A percentile compares a stretch with the other conserved stretches of the same genome.
Evolutionary conservation across 2,329 filamentous ascomycete species (phyloP).

Genomic region (Aspergillus tamarii): DNA sequence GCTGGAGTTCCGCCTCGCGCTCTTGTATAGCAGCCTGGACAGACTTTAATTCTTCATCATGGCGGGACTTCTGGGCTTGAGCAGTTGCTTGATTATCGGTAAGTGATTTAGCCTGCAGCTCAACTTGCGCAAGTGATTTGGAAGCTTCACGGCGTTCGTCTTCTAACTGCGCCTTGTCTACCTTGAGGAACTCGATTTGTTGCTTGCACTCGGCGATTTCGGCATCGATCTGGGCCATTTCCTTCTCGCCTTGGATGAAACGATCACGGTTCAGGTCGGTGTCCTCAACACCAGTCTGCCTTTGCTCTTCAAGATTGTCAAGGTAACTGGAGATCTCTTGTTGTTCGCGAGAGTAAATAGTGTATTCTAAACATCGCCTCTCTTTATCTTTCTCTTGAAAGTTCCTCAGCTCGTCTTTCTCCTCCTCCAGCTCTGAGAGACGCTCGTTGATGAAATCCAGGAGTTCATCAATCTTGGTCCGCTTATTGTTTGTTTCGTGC

Average conservation of each 20-base stretch:
- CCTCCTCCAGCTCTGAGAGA: slow-evolving; percentile 86
- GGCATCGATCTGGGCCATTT: slow-evolving; percentile 74
- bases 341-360: slow-evolving; percentile 89
- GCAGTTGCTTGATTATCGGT: slow-evolving; percentile 80
- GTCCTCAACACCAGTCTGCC: slow-evolving; percentile 80
- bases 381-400: slow-evolving; percentile 96
- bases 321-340: slow-evolving; percentile 75
- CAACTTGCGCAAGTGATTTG: slow-evolving; percentile 78
- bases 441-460: slow-evolving; percentile 91
- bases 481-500: slow-evolving; percentile 93
- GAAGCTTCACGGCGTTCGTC: slow-evolving; percentile 84
- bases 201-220: slow-evolving; percentile 80
- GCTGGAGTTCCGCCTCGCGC: slow-evolving; percentile 75
- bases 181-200: slow-evolving; percentile 78
- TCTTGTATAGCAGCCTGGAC: slow-evolving; percentile 74
- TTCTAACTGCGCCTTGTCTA: slow-evolving; percentile 85
- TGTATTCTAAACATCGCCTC: slow-evolving; percentile 88
- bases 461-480: slow-evolving; percentile 89
- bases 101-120: slow-evolving; percentile 80
- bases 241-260: slow-evolving; percentile 77
- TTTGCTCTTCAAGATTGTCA: slow-evolving; percentile 78
- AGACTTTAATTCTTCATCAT: slow-evolving; percentile 71
- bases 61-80: slow-evolving; percentile 71
- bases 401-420: slow-evolving; percentile 91
- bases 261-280: slow-evolving; percentile 78